These are phyloP conservation scores for Pyracantha coccinea DNA, from an alignment of 331 rosid genomes.

Conservation along the genomic window DNA sequence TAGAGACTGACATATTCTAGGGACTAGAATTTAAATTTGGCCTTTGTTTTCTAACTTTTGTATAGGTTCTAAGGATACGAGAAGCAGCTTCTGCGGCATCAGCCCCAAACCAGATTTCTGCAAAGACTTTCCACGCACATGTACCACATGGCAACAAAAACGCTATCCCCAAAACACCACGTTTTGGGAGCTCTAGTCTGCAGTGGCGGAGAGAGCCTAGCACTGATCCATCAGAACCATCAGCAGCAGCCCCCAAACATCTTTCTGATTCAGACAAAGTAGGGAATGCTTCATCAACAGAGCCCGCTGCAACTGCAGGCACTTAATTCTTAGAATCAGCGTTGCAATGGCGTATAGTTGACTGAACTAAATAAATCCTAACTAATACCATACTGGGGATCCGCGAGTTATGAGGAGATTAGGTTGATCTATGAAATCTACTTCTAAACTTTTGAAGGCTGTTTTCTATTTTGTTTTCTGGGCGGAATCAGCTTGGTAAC, in stretches of 20 bases:
- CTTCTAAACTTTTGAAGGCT: neutral
- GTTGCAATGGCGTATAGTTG: neutral
- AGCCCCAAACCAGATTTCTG: constrained; percentile 7
- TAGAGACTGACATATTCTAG: neutral
- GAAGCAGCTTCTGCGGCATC: constrained; percentile 3
- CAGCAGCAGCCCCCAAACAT: neutral
- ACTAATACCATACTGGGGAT: neutral
- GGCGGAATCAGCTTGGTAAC: neutral
- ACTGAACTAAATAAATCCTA: neutral
- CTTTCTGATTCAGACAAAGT: neutral
- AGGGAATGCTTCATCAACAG: neutral
- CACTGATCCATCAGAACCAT: neutral
- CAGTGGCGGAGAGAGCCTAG: constrained; percentile 12
- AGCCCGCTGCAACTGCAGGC: neutral
- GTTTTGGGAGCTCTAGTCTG: neutral
- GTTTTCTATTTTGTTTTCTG: neutral
- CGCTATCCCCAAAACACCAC: neutral
- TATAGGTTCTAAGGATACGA: constrained; percentile 12
- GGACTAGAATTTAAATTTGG: too few species aligned
- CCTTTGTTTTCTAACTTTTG: too few species aligned
- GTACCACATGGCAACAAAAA: neutral
- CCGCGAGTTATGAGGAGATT: neutral
- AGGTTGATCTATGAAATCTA: neutral
- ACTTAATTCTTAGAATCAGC: neutral
- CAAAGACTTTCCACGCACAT: neutral